These are phyloP conservation scores for Pythium brachiatum DNA, from an alignment of 352 stramenopile genomes.

Conservation along the genomic window DNA sequence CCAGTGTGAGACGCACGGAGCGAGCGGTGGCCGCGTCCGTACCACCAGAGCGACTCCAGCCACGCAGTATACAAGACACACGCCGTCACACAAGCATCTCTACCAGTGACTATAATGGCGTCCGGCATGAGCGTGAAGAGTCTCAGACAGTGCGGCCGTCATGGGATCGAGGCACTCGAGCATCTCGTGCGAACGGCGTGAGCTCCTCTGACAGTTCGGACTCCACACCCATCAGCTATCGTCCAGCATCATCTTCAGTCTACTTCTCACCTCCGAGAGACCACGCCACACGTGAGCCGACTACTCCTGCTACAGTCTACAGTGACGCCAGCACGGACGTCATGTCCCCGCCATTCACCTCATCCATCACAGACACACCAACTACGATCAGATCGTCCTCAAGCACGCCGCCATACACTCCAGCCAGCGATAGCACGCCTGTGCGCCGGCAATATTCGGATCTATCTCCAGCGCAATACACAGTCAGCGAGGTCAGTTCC, in stretches of 20 bases:
- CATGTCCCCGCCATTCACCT: conserved; percentile 11
- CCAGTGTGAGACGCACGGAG: conserved; percentile 2
- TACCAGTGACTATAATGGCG: no score
- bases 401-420: conserved; percentile 8
- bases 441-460: not conserved
- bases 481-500: not conserved
- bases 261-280: not conserved
- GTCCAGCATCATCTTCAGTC: not conserved
- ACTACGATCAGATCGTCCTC: conserved; percentile 3
- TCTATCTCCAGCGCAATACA: not conserved
- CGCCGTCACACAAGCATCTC: not conserved
- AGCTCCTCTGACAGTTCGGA: not conserved
- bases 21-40: not conserved
- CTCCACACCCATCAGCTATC: not conserved
- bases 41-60: conserved; percentile 3
- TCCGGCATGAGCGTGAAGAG: not conserved
- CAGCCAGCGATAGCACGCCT: conserved; percentile 4
- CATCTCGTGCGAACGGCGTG: not conserved
- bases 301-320: conserved; percentile 4
- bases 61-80: conserved; percentile 2
- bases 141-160: not conserved
- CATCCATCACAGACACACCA: conserved; percentile 15
- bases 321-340: conserved; percentile 18
- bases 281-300: not conserved
- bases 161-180: not conserved